phyloP scores from a whole-genome alignment of 2,329 filamentous ascomycete genomes.

The Coniochaeta sp. region DNA sequence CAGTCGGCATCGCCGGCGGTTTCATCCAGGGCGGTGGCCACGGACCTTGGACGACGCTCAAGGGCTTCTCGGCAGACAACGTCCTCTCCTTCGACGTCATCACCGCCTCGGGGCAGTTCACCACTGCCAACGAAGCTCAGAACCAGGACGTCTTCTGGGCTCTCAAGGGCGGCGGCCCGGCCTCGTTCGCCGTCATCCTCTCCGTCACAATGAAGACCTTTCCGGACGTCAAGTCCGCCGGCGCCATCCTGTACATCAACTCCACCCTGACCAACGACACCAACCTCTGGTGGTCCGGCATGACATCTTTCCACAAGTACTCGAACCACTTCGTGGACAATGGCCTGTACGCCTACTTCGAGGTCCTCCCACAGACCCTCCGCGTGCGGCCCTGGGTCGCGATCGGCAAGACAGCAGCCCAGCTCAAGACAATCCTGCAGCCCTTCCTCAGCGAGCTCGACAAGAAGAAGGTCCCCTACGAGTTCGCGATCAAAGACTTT shows the following conservation, averaged over 20 bases:
- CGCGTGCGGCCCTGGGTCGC: slow-evolving; percentile 30
- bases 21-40: slow-evolving; percentile 55
- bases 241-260: slow-evolving; percentile 32
- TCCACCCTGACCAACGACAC: slow-evolving; percentile 25
- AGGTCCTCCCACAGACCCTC: slow-evolving; percentile 29
- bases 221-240: slow-evolving; percentile 33
- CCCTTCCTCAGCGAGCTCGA: slow-evolving; percentile 26
- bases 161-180: slow-evolving; percentile 42
- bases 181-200: slow-evolving; percentile 44
- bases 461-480: slow-evolving; percentile 18
- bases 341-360: slow-evolving; percentile 36
- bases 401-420: slow-evolving; percentile 24
- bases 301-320: slow-evolving; percentile 38
- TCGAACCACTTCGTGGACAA: slow-evolving; percentile 30
- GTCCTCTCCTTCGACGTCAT: slow-evolving; percentile 40
- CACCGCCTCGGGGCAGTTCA: slow-evolving; percentile 31
- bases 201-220: slow-evolving; percentile 42
- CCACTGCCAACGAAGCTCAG: slow-evolving; percentile 31
- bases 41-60: slow-evolving; percentile 32
- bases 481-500: slow-evolving; percentile 20
- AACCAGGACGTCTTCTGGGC: slow-evolving; percentile 52
- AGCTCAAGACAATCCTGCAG: slow-evolving; percentile 25
- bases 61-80: slow-evolving; percentile 41
- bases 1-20: slow-evolving; percentile 54
- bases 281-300: slow-evolving; percentile 37